These are phyloP conservation scores for Pestalotiopsis sp. DNA, from an alignment of 2,329 filamentous ascomycete genomes.

Conservation along the genomic window DNA sequence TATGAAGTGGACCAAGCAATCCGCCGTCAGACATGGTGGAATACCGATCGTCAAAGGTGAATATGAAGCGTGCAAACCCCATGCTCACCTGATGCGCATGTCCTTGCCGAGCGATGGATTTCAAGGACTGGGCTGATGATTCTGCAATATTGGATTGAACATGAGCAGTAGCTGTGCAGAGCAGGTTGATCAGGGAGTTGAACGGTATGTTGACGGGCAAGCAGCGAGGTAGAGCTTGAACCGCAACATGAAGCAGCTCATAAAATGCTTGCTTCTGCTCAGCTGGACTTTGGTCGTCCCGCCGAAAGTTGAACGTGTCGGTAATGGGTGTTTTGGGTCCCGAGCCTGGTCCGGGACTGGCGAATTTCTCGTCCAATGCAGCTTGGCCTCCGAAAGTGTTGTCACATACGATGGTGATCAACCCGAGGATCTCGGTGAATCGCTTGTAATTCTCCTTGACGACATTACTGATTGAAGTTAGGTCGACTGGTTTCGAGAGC, in stretches of 20 bases:
- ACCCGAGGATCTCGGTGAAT: slow-evolving; percentile 93
- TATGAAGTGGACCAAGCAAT: slow-evolving; percentile 91
- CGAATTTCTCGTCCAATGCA: slow-evolving; percentile 93
- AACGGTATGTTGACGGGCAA: slow-evolving; percentile 89
- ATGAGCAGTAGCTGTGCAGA: slow-evolving; percentile 96
- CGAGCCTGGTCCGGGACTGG: slow-evolving; percentile 63
- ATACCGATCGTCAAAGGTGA: slow-evolving; percentile 97
- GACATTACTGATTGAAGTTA: slow-evolving; percentile 69
- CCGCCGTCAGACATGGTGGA: slow-evolving; percentile 98
- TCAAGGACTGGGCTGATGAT: slow-evolving; percentile 90
- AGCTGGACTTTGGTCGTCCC: slow-evolving; percentile 73
- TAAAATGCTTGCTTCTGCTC: slow-evolving; percentile 96
- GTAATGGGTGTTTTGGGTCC: slow-evolving; percentile 89
- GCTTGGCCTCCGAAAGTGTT: slow-evolving; percentile 97
- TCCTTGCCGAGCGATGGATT: slow-evolving; percentile 90
- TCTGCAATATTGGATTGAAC: slow-evolving; percentile 89
- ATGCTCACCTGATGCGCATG: slow-evolving; percentile 96
- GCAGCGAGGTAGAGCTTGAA: slow-evolving; percentile 94
- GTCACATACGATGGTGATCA: slow-evolving; percentile 95
- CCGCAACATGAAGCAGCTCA: slow-evolving; percentile 90
- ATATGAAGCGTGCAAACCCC: slow-evolving; percentile 96
- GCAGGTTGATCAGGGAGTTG: slow-evolving; percentile 88
- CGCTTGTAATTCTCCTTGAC: slow-evolving; percentile 84
- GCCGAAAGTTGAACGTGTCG: slow-evolving; percentile 90
- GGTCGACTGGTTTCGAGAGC: slow-evolving; percentile 67